These are phyloP conservation scores for Pleurotus eryngii DNA, from an alignment of 768 basidiomycete genomes.

Conservation along the genomic window DNA sequence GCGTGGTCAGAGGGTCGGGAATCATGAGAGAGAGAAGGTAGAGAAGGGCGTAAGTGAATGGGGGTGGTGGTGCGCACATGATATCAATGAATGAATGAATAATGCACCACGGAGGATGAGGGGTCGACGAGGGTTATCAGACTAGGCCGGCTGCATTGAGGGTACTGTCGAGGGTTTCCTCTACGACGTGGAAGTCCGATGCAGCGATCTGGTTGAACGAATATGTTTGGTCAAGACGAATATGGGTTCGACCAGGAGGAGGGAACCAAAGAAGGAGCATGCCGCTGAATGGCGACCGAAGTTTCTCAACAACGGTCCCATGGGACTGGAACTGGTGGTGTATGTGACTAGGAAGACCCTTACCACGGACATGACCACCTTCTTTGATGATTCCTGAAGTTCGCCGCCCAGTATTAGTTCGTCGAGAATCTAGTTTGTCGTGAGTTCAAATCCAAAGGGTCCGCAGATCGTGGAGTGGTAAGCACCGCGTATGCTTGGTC, in stretches of 20 bases:
- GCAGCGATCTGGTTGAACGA: not conserved
- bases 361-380: slow-evolving; percentile 60
- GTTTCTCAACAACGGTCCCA: not conserved
- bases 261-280: slow-evolving; percentile 27
- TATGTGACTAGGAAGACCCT: slow-evolving; percentile 7
- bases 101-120: not conserved
- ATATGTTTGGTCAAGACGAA: too few relatives aligned
- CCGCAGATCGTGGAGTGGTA: slow-evolving; percentile 12
- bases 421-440: slow-evolving; percentile 65
- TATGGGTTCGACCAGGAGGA: too few relatives aligned
- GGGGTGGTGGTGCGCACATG: too few relatives aligned
- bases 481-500: slow-evolving; percentile 88
- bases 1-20: too few relatives aligned
- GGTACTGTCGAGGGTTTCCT: not conserved
- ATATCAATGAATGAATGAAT: not conserved
- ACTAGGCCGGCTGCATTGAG: slow-evolving; percentile 2
- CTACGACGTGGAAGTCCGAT: not conserved
- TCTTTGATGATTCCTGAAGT: slow-evolving; percentile 90
- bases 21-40: too few relatives aligned
- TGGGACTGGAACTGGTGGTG: not conserved
- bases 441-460: not conserved
- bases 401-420: slow-evolving; percentile 94
- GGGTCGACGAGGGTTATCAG: not conserved
- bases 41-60: too few relatives aligned
- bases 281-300: slow-evolving; percentile 7